Evolutionary conservation across 2,329 filamentous ascomycete genomes (phyloP), one percentile per base, ranked within the genome.

Genomic region (Fusarium lyarnte): DNA sequence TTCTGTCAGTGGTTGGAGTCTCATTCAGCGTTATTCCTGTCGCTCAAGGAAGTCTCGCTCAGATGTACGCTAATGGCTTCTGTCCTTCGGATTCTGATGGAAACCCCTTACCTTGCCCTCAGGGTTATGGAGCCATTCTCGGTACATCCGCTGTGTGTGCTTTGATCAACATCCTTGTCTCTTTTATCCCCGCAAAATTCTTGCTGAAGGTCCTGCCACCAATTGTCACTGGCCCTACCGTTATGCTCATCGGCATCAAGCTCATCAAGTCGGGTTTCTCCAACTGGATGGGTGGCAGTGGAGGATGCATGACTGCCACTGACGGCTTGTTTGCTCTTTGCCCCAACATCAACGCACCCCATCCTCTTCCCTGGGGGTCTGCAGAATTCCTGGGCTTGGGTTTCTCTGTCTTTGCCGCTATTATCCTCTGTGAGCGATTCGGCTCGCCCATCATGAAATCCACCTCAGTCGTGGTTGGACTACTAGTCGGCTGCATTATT

Each of bases 361-460:
- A 91, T 64, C 87, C 93, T 19, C 85, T 95, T 2, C 90, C 89
- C 0, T 96, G 94, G 94, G 94, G 93, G 7, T 91, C 90, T 41
- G 88, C 93, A 3, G 91, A 96, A 80, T 94, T 92, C 74, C 88
- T 96, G 9, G 93, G 87, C 17, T 87, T 96, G 4, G 93, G 93
- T 1, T 95, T 96, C 83, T 90, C 90, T 47, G 93, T 95, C 39
- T 95, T 95, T 78, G 74, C 92, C 47, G 92, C 91, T 33, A 95
- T 96, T 78, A 91, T 96, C 67, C 79, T 95, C 17, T 93, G 92
- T 79, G 93, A 96, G 81, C 89, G 93, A 16, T 94, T 95, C 75
- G 94, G 94, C 3, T 88, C 92, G 1, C 93, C 94, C 0, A 92
- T 96, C 73, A 95, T 96, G 92, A 95, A 95, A 79, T 93, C 90